A percentile compares a stretch with the other conserved stretches of the same genome.
phyloP scores from a whole-genome alignment of 345 rosid genomes.

The Ailanthus altissimus region DNA sequence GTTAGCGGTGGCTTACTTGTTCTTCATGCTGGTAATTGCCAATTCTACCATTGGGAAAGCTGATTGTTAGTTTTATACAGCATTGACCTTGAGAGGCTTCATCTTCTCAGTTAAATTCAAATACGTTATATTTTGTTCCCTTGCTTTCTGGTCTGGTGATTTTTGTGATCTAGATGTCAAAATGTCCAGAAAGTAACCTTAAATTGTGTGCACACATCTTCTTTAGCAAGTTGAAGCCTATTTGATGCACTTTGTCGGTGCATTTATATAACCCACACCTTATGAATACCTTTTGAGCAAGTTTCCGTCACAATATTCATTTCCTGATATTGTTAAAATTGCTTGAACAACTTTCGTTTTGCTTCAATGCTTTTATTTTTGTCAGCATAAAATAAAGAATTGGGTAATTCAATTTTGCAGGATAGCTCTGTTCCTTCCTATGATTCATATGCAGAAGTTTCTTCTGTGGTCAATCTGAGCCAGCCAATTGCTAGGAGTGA shows the following conservation, averaged over 20 bases:
- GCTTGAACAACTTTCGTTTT: neutral
- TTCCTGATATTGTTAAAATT: neutral
- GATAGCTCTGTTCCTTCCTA: constrained; percentile 27
- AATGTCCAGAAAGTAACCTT: neutral
- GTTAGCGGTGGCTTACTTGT: neutral
- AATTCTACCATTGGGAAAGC: neutral
- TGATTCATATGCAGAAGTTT: constrained; percentile 29
- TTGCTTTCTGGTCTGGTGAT: neutral
- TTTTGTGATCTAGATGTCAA: neutral
- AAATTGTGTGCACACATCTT: neutral
- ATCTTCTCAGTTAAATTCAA: neutral
- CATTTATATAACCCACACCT: neutral
- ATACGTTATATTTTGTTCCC: neutral
- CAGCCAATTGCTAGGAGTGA: constrained; percentile 31
- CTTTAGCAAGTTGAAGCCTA: neutral
- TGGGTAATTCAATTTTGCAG: constrained; percentile 42
- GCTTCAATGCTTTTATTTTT: constrained; percentile 11
- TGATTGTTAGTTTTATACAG: neutral
- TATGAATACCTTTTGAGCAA: neutral
- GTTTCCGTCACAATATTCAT: neutral
- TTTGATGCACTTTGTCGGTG: neutral
- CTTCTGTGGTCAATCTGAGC: constrained; percentile 28
- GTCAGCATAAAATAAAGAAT: neutral
- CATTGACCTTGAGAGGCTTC: neutral
- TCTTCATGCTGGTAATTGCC: neutral